Evolutionary conservation across 2,329 filamentous ascomycete genomes (phyloP), one percentile per base, ranked within the genome.

Genomic region (Fusarium staphyleae): DNA sequence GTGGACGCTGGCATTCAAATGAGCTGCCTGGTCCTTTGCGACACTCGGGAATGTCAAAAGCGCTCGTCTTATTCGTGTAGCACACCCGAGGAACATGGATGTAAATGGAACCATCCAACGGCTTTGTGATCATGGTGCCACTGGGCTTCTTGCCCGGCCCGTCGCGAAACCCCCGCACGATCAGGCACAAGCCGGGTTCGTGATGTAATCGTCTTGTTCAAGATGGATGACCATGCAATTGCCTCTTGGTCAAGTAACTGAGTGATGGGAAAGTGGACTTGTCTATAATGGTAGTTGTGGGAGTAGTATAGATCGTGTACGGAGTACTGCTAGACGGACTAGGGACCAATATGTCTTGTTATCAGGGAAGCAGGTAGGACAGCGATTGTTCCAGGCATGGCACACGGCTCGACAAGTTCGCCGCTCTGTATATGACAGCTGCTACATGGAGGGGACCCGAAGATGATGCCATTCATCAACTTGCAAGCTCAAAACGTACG

Each of bases 401-500:
- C 6, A 4, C 6, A 4, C 19, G 19, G 6, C 19, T 22, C 19
- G 19, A 22, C 19, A 22, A 22, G 19, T 26, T 36, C 19, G 22
- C 15, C 16, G 32, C 19, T 15, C 19, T 18, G 35, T 22, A 13
- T 39, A 24, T 35, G 34, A 57, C 26, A 40, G 42, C 40, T 45
- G 28, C 4, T 22, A 22, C 19, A 44, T 22, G 19, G 16, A 26
- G 12, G 10, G n/a, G 33, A 15, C 37, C 13, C 16, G n/a, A 34
- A 42, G 15, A 46, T 36, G 43, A 32, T 12, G 44, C 33, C 44
- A 47, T 24, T 47, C 44, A 22, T 47, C 44, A 22, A 22, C 19
- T 22, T 32, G 9, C 26, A 47, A 19, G 26, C 12, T 16, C 18
- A 30, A 57, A 62, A 65, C 64, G 60, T 65, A 66, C 62, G 57